Conservation (phyloP, 371 early-diverging fungal genomes). For the Zychaea mexicana region DNA sequence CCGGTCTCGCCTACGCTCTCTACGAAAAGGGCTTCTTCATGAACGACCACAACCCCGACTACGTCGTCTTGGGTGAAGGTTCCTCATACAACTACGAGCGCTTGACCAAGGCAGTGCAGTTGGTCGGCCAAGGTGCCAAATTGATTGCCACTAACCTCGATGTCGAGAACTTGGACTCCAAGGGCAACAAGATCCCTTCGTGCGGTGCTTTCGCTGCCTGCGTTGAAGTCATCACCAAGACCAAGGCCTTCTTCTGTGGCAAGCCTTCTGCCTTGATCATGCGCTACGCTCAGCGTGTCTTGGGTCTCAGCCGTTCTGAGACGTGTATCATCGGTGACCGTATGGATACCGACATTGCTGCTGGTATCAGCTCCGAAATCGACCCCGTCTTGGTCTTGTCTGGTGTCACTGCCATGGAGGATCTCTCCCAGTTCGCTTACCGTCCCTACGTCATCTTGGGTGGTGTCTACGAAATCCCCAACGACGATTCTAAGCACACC, state of each 20-base stretch:
- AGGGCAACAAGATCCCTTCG: slow-evolving; percentile 59
- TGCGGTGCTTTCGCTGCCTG: slow-evolving; percentile 65
- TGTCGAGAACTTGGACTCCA: slow-evolving; percentile 58
- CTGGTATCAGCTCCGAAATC: slow-evolving; percentile 61
- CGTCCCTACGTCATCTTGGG: slow-evolving; percentile 62
- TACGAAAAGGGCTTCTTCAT: slow-evolving; percentile 70
- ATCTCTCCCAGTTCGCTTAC: slow-evolving; percentile 57
- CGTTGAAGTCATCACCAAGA: slow-evolving; percentile 64
- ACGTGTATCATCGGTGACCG: slow-evolving; percentile 74
- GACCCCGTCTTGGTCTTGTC: slow-evolving; percentile 67
- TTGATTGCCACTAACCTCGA: slow-evolving; percentile 74
- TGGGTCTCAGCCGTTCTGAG: slow-evolving; percentile 58
- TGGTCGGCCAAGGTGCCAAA: slow-evolving; percentile 60
- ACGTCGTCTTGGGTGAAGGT: slow-evolving; percentile 69
- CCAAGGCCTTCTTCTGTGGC: slow-evolving; percentile 72
- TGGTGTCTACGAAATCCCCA: slow-evolving; percentile 64
- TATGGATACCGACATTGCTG: slow-evolving; percentile 70
- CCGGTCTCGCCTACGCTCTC: slow-evolving; percentile 65
- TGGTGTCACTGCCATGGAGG: slow-evolving; percentile 59
- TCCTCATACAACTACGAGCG: slow-evolving; percentile 63
- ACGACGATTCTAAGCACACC: slow-evolving; percentile 39
- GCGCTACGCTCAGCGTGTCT: slow-evolving; percentile 63
- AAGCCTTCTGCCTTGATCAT: slow-evolving; percentile 71
- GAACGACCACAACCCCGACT: slow-evolving; percentile 67
- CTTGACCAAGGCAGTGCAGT: slow-evolving; percentile 61